These are phyloP conservation scores for Rhododendron henanense DNA, from an alignment of 148 eudicot genomes.

Conservation along the genomic window DNA sequence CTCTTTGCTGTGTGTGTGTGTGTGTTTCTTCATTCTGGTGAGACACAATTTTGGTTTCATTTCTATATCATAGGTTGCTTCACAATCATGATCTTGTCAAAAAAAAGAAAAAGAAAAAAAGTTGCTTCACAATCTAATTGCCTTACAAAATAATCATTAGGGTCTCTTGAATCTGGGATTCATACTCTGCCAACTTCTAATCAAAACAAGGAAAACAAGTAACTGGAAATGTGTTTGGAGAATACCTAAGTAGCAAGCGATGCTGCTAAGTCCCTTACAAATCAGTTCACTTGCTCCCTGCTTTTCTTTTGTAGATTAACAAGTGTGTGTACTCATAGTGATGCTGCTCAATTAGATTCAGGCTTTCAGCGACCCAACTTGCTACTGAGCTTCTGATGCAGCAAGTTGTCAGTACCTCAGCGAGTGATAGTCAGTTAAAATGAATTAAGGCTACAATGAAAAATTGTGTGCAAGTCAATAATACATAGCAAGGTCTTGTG, in stretches of 20 bases:
- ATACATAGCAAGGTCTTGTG: not conserved
- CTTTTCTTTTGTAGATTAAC: not conserved
- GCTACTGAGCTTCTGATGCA: not conserved
- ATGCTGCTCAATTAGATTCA: not conserved
- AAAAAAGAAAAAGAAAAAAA: not conserved
- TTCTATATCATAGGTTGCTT: not conserved
- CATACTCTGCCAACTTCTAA: not conserved
- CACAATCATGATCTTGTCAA: not conserved
- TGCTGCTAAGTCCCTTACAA: not conserved
- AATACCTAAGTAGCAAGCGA: not conserved
- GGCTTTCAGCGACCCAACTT: not conserved
- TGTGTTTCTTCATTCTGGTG: not conserved
- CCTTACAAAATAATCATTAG: not conserved
- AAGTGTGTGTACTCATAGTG: not conserved
- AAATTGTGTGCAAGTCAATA: not conserved
- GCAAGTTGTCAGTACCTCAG: not conserved
- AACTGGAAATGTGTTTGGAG: not conserved
- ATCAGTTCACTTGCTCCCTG: not conserved
- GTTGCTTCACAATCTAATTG: not conserved
- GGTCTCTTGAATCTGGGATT: not conserved
- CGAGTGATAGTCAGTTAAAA: not conserved
- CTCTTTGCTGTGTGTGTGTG: not conserved
- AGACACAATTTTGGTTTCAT: not conserved
- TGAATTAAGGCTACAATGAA: not conserved
- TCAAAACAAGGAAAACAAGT: not conserved